Percentiles rank a stretch among this genome's conserved stretches.
These are phyloP conservation scores for Mycena galericulata DNA, from an alignment of 768 basidiomycete genomes.

Conservation along the genomic window DNA sequence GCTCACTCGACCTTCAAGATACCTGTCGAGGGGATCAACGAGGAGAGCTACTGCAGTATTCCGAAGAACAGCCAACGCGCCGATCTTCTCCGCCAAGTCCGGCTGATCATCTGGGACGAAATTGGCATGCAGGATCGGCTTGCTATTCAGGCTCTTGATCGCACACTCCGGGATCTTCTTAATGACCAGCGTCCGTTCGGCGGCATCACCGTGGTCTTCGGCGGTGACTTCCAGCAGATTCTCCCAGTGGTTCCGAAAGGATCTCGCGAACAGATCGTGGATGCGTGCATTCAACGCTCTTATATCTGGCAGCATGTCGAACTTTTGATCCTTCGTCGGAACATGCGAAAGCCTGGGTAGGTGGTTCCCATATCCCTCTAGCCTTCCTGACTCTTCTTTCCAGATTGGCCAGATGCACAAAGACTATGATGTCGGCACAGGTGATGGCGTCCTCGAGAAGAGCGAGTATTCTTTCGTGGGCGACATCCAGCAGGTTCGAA, in stretches of 20 bases:
- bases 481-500: no score
- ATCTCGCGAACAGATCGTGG: neutral
- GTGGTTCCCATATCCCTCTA: no score
- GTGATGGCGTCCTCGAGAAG: no score
- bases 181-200: neutral
- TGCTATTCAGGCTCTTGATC: neutral
- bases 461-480: no score
- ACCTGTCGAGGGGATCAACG: neutral
- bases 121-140: neutral
- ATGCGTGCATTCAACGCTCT: neutral
- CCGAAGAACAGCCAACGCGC: no score
- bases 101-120: conserved; percentile 1
- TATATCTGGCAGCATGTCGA: neutral
- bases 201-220: neutral
- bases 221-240: no score
- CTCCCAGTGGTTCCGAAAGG: conserved; percentile 5
- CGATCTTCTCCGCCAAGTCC: neutral
- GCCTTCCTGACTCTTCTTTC: no score
- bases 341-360: no score
- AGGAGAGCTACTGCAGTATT: neutral
- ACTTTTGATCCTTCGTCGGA: neutral
- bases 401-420: no score
- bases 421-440: no score
- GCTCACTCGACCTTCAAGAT: conserved; percentile 8
- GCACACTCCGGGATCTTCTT: neutral